These are phyloP conservation scores for Globisporangium acanthophoron DNA, from an alignment of 352 stramenopile species.

Conservation along the genomic window DNA sequence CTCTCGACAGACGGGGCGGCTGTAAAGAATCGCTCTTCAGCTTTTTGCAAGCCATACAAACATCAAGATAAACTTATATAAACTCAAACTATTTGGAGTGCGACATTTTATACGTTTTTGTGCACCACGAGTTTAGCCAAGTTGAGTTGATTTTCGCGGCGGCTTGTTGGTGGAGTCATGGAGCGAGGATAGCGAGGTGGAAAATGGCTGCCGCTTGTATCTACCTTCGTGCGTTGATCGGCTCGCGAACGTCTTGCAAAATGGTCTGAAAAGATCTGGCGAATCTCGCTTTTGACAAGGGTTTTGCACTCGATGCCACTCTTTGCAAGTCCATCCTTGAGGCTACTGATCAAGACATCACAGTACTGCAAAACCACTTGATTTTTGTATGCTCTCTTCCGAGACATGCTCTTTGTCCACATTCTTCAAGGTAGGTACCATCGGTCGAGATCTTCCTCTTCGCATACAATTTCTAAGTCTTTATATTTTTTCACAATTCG, in stretches of 20 bases:
- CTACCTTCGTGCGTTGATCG: too few relatives aligned
- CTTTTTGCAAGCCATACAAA: neutral
- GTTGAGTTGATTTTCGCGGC: too few relatives aligned
- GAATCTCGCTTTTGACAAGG: neutral
- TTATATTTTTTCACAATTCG: too few relatives aligned
- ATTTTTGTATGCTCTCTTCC: neutral
- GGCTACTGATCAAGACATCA: neutral
- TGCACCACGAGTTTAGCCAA: too few relatives aligned
- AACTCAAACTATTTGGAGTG: neutral
- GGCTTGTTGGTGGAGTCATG: too few relatives aligned
- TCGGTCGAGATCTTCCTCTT: neutral
- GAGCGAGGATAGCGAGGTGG: too few relatives aligned
- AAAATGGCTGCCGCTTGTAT: too few relatives aligned
- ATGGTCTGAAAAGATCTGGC: too few relatives aligned
- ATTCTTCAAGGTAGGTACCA: neutral
- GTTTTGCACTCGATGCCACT: neutral
- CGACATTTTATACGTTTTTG: neutral
- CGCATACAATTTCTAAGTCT: neutral
- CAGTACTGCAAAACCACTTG: neutral
- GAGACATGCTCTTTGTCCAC: neutral
- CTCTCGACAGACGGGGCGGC: neutral
- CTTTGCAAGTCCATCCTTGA: neutral
- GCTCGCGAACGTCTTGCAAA: too few relatives aligned
- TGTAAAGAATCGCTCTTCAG: neutral
- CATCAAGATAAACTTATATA: neutral